A percentile compares a stretch with the other conserved stretches of the same genome.
Conservation (phyloP, 2,329 filamentous ascomycete species). For the Aschersonia sp. region DNA sequence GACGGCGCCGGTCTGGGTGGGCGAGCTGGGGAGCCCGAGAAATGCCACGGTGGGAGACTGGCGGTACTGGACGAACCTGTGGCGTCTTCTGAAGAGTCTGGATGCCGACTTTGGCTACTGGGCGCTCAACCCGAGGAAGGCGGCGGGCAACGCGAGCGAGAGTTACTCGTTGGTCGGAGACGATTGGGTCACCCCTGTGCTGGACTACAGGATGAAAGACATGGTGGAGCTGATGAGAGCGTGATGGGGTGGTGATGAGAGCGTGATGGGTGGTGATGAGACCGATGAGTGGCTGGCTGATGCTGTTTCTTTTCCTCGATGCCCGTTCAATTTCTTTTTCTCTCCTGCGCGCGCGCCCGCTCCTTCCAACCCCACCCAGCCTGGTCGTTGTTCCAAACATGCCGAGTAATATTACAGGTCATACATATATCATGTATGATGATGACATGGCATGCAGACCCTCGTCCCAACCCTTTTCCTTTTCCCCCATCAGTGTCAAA, state of each 20-base stretch:
- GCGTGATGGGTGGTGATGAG: too few relatives aligned
- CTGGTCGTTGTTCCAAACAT: too few relatives aligned
- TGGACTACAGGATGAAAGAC: slow-evolving; percentile 49
- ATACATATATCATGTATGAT: too few relatives aligned
- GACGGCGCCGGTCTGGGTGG: slow-evolving; percentile 48
- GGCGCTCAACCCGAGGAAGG: slow-evolving; percentile 55
- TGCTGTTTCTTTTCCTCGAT: too few relatives aligned
- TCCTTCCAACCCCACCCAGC: too few relatives aligned
- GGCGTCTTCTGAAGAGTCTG: slow-evolving; percentile 39
- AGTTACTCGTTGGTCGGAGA: slow-evolving; percentile 47
- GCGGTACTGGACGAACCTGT: slow-evolving; percentile 52
- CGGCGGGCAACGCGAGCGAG: slow-evolving; percentile 40
- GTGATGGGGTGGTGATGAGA: neutral
- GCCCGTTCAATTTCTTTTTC: too few relatives aligned
- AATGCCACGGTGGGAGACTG: slow-evolving; percentile 38
- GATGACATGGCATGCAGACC: too few relatives aligned
- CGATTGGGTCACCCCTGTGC: slow-evolving; percentile 48
- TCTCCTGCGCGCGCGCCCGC: too few relatives aligned
- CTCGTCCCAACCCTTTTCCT: too few relatives aligned
- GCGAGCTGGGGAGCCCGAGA: slow-evolving; percentile 48
- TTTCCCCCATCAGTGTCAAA: too few relatives aligned
- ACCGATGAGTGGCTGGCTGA: too few relatives aligned
- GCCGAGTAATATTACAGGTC: too few relatives aligned
- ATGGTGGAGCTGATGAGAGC: slow-evolving; percentile 37
- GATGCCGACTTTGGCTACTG: slow-evolving; percentile 58